phyloP scores from a whole-genome alignment of 805 yeast genomes.

The Saturnispora saitoi region DNA sequence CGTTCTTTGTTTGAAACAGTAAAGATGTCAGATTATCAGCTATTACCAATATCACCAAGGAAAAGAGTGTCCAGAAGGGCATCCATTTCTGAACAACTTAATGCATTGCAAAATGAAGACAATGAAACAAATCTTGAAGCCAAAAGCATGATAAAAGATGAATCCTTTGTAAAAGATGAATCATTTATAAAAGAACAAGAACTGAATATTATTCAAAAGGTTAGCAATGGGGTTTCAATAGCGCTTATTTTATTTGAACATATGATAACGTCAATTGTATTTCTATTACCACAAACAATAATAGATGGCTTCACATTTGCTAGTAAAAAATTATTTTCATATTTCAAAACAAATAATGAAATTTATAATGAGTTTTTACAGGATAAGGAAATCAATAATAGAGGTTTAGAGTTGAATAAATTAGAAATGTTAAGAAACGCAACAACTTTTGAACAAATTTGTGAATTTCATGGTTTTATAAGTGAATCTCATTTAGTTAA shows the following conservation, averaged over 20 bases:
- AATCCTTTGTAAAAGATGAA: not conserved
- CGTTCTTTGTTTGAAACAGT: no score
- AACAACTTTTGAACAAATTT: conserved; percentile 53
- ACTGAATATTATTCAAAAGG: not conserved
- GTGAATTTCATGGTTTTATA: conserved; percentile 56
- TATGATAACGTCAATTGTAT: conserved; percentile 20
- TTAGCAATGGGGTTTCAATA: conserved; percentile 20
- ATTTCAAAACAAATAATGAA: conserved; percentile 17
- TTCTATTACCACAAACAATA: conserved; percentile 20
- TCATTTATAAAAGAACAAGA: not conserved
- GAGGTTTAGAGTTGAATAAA: conserved; percentile 15
- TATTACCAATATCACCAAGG: not conserved
- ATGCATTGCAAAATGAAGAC: not conserved
- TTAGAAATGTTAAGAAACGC: conserved; percentile 38
- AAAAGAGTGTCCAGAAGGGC: not conserved
- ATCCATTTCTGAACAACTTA: conserved; percentile 5
- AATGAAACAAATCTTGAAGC: not conserved
- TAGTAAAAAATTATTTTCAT: conserved; percentile 16
- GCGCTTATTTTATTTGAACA: conserved; percentile 22
- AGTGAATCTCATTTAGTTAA: conserved; percentile 70
- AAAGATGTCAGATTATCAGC: not conserved
- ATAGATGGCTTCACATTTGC: conserved; percentile 19
- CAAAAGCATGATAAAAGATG: not conserved
- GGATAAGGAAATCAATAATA: conserved; percentile 9
- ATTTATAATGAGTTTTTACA: conserved; percentile 20